Evolutionary conservation across 2,329 filamentous ascomycete species (phyloP), one percentile per base, ranked within the genome.

Genomic region (Graphiopsis chlorocephala): DNA sequence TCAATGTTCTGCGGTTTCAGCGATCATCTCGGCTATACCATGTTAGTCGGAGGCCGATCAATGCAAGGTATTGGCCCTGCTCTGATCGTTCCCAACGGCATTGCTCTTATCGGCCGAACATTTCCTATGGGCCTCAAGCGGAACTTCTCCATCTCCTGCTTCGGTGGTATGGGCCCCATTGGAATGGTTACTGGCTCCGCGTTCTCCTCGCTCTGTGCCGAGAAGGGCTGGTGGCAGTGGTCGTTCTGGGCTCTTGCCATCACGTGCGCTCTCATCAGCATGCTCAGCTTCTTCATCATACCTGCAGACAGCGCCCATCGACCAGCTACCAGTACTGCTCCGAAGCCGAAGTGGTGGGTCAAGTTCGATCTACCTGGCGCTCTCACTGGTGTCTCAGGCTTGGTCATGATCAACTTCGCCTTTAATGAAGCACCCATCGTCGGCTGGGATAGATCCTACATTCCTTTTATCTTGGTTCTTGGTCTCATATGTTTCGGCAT

Each of bases 41-140:
- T 78, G 56, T 77, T 78, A 66, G 75, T 76, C 64, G 62, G 78
- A 23, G 75, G 73, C 60, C 71, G 79, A 52, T 77, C 74, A 0
- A 74, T 80, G 66, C 78, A 81, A 68, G 78, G 79, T 1, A 72
- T 81, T 42, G 77, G 77, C 1, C 72, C 75, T 28, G 76, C 77
- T 2, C 63, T 78, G 8, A 66, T 77, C 23, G 70, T 76, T 45
- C 77, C 77, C 3, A 79, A 78, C 62, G 77, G 75, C n/a, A 68
- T 79, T 8, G 77, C 76, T 6, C 64, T 79, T 8, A 70, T 78
- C 15, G 76, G 75, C 6, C 68, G 72, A 11, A 70, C 73, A 1
- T 78, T 78, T 61, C 62, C 70, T 5, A 70, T 73, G 1, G 74
- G 77, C 0, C 69, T 74, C 42, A 75, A 74, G 66, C 78, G 78